Evolutionary conservation across 768 basidiomycete species (phyloP).

Genomic region (Trametes sanguinea): DNA sequence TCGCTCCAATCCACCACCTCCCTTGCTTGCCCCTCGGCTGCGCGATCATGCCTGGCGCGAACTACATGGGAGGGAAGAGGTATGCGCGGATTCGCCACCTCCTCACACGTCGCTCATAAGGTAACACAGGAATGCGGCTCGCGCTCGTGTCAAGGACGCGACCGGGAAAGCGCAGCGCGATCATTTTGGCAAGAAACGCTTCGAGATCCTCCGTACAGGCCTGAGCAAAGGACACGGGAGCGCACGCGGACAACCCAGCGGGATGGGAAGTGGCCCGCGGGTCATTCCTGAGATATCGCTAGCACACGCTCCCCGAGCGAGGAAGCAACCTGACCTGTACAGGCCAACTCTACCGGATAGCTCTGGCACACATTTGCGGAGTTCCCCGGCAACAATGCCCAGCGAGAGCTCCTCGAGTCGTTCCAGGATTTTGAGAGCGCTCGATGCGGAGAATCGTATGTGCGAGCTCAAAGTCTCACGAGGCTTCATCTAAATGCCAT

Average conservation of each 20-base stretch:
- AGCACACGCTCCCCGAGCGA: conserved; percentile 25
- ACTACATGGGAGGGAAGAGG: conserved; percentile 80
- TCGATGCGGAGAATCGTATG: conserved; percentile 18
- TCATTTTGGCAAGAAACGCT: conserved; percentile 61
- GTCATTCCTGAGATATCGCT: conserved; percentile 25
- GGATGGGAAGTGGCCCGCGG: neutral
- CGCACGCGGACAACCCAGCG: neutral
- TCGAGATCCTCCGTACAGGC: conserved; percentile 48
- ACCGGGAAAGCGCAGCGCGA: conserved; percentile 55
- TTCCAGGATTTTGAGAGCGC: conserved; percentile 7
- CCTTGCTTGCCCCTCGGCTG: neutral
- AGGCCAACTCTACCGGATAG: neutral
- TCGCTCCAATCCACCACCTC: too few relatives aligned
- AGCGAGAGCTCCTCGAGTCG: neutral
- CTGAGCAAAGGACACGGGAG: conserved; percentile 14
- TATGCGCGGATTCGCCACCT: conserved; percentile 25
- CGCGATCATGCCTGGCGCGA: conserved; percentile 59
- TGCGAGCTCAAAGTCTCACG: neutral
- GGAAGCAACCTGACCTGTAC: too few relatives aligned
- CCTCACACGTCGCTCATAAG: neutral
- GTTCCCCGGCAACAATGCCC: neutral
- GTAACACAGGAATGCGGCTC: conserved; percentile 53
- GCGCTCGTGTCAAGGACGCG: conserved; percentile 57
- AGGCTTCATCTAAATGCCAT: neutral
- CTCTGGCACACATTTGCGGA: neutral